Evolutionary conservation across 2,329 filamentous ascomycete species (phyloP).

Genomic region (Alternaria triticina): DNA sequence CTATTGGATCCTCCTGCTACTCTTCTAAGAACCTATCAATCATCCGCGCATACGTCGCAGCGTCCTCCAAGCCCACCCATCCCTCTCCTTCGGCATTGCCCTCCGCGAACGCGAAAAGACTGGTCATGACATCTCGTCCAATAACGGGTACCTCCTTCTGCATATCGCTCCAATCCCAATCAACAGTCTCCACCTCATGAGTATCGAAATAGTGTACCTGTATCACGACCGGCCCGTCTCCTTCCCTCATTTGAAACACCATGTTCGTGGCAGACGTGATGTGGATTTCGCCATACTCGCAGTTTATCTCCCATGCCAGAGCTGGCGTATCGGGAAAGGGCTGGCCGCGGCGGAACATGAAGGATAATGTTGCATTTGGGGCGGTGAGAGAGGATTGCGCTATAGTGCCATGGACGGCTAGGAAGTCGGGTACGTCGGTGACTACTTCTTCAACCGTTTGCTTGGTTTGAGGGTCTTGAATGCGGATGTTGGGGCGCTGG

Average conservation of each 20-base stretch:
- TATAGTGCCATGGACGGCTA: slow-evolving; percentile 48
- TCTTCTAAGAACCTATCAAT: not conserved
- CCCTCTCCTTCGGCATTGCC: slow-evolving; percentile 24
- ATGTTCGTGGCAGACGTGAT: slow-evolving; percentile 31
- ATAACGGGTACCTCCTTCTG: slow-evolving; percentile 31
- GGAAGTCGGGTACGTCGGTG: slow-evolving; percentile 54
- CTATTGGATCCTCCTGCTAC: not conserved
- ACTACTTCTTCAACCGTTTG: not conserved
- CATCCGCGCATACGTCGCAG: slow-evolving; percentile 11
- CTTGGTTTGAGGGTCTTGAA: not conserved
- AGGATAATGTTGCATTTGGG: slow-evolving; percentile 11
- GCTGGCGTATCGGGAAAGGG: slow-evolving; percentile 21
- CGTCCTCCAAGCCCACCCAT: slow-evolving; percentile 37
- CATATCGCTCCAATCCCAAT: slow-evolving; percentile 52
- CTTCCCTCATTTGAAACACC: slow-evolving; percentile 22
- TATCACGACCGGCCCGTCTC: slow-evolving; percentile 50
- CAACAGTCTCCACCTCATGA: slow-evolving; percentile 54
- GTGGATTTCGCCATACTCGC: slow-evolving; percentile 23
- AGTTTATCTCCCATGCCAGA: slow-evolving; percentile 22
- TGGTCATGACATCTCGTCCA: slow-evolving; percentile 24
- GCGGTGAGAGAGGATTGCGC: not conserved
- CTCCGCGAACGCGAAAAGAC: slow-evolving; percentile 32
- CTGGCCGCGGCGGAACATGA: slow-evolving; percentile 21
- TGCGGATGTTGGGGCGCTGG: not conserved
- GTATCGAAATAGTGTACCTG: slow-evolving; percentile 59